Evolutionary conservation across 1,284 basidiomycete species (phyloP), one percentile per base, ranked within the genome.

Genomic region (Leccinum angustisporum): DNA sequence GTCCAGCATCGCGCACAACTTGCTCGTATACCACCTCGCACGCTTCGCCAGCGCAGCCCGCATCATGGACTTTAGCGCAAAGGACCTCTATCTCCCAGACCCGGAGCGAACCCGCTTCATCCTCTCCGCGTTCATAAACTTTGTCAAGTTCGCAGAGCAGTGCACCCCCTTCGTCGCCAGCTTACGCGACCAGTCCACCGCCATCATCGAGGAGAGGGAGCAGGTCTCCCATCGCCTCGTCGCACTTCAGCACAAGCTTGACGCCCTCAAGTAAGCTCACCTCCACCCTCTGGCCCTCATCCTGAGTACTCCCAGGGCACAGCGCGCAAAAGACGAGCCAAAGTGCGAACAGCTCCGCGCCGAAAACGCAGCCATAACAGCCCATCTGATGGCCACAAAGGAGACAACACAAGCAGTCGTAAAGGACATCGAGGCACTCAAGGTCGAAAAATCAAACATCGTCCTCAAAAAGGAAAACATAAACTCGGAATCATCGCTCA

Each of bases 121-220:
- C 51, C 81, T 97, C 61, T 93, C 92, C 46, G 94, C 90, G 0
- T 90, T 97, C 65, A 90, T 96, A 79, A 97, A 97, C 77, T 94
- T 95, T 75, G 86, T 94, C 72, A 94, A 94, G 75, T 97, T 96
- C 74, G 87, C 86, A 31, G 87, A 90, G 66, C 88, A 93, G 67
- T 87, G 87, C 66, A 80, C 82, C 43, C 74, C 81, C 1, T 85
- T 88, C 61, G 78, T 91, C 18, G 79, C 79, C 56, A 80, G 83
- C 14, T 76, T 93, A n/a, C 81, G 84, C 31, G 81, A 86, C 13
- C 79, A 81, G 54, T 86, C 88, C 10, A 75, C 84, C n/a, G 73
- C 80, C 7, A 69, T 88, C 25, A 77, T 84, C 53, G 74, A 82
- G 30, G 85, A 91, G 66, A 78, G 86, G 16, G 83, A 85, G 34